Percentiles rank a stretch among this genome's conserved stretches.
phyloP scores from a whole-genome alignment of 1,284 basidiomycete genomes.

The Tilletia indica region DNA sequence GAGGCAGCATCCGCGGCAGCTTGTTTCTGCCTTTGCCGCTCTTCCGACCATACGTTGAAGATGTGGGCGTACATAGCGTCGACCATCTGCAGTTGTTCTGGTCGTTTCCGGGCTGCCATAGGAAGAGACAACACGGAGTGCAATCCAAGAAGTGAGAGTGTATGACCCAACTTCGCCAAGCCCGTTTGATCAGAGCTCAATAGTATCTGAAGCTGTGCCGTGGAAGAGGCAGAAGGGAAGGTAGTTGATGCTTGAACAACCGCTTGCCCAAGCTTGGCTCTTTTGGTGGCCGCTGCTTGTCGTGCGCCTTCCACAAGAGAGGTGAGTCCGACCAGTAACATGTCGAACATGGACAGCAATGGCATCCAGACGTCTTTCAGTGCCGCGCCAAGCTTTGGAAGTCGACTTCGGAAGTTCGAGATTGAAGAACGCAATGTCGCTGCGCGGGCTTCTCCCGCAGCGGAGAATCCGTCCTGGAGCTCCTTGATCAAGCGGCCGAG shows the following conservation, averaged over 20 bases:
- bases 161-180: background rate
- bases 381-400: slow-evolving; percentile 57
- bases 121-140: background rate
- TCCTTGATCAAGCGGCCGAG: slow-evolving; percentile 49
- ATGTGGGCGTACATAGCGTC: background rate
- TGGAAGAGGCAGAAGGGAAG: slow-evolving; percentile 46
- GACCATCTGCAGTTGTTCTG: background rate
- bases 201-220: slow-evolving; percentile 28
- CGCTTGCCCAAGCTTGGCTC: slow-evolving; percentile 25
- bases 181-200: background rate
- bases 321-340: slow-evolving; percentile 74
- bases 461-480: slow-evolving; percentile 20
- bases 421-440: slow-evolving; percentile 54
- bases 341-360: slow-evolving; percentile 63
- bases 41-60: slow-evolving; percentile 33
- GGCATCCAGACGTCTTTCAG: slow-evolving; percentile 66
- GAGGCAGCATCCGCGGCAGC: slow-evolving; percentile 60
- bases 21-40: slow-evolving; percentile 68
- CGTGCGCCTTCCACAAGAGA: slow-evolving; percentile 56
- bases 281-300: slow-evolving; percentile 26
- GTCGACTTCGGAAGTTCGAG: slow-evolving; percentile 58
- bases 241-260: slow-evolving; percentile 44
- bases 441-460: slow-evolving; percentile 44
- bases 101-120: background rate
- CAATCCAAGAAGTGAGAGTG: background rate